Conservation (phyloP, 228 moss, liverwort and hornwort species). For the Sphagnum magellanicum region DNA sequence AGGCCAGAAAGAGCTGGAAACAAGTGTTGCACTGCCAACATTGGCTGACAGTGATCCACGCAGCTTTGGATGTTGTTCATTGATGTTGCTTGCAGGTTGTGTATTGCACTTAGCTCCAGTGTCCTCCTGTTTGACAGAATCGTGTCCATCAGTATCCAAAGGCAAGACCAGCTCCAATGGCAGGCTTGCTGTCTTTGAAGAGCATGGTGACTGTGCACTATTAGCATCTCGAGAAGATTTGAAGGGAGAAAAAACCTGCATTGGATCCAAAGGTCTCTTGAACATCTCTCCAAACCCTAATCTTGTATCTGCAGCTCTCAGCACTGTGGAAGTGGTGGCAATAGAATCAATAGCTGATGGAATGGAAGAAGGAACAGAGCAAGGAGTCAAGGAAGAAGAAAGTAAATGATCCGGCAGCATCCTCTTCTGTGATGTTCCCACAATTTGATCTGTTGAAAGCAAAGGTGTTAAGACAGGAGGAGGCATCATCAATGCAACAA, state of each 20-base stretch:
- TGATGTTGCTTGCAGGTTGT: slow-evolving; percentile 3
- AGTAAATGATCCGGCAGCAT: too few species aligned
- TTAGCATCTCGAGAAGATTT: slow-evolving; percentile 17
- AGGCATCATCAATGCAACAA: too few species aligned
- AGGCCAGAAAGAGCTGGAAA: slow-evolving; percentile 18
- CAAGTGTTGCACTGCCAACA: slow-evolving; percentile 11
- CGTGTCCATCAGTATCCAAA: slow-evolving; percentile 12
- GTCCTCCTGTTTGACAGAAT: slow-evolving; percentile 8
- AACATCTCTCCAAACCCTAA: not conserved
- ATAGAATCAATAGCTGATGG: too few species aligned
- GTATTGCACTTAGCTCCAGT: slow-evolving; percentile 8
- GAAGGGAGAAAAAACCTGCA: slow-evolving; percentile 22
- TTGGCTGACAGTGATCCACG: slow-evolving; percentile 6
- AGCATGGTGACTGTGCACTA: slow-evolving; percentile 12
- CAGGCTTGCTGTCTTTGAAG: slow-evolving; percentile 9
- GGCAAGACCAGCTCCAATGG: slow-evolving; percentile 4
- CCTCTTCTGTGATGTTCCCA: too few species aligned
- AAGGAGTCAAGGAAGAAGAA: too few species aligned
- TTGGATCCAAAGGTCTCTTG: slow-evolving; percentile 11
- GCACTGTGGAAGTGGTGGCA: too few species aligned
- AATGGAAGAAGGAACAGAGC: too few species aligned
- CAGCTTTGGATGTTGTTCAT: slow-evolving; percentile 7
- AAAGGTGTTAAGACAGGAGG: too few species aligned
- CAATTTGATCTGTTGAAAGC: too few species aligned
- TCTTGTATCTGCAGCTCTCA: too few species aligned